These are phyloP conservation scores for Dacryopinax primogenitus DNA, from an alignment of 768 basidiomycete genomes.

Conservation along the genomic window DNA sequence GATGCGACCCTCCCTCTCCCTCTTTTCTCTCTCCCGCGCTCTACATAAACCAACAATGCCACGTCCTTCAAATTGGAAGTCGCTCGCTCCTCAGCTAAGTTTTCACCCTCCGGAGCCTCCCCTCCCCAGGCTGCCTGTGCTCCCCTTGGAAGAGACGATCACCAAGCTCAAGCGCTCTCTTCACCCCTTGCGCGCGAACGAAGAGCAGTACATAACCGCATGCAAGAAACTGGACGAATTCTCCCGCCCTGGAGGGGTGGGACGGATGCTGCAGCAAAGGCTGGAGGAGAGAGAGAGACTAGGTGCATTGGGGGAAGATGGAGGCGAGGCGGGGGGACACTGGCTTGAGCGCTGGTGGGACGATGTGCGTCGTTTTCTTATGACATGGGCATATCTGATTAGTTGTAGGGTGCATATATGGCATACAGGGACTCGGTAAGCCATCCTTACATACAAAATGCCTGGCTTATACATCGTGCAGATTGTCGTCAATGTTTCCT, in stretches of 20 bases:
- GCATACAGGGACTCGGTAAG: slow-evolving; percentile 73
- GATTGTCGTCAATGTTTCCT: slow-evolving; percentile 87
- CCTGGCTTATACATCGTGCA: slow-evolving; percentile 20
- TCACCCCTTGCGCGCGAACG: slow-evolving; percentile 55
- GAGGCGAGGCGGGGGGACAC: slow-evolving; percentile 39
- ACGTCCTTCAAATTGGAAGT: slow-evolving; percentile 47
- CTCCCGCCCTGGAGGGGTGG: slow-evolving; percentile 31
- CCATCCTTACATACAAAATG: slow-evolving; percentile 8
- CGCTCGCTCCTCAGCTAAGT: slow-evolving; percentile 46
- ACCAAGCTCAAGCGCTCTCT: slow-evolving; percentile 55
- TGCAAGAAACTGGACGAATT: slow-evolving; percentile 58
- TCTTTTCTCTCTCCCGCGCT: too few species aligned
- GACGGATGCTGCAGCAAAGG: slow-evolving; percentile 42
- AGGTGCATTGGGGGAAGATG: slow-evolving; percentile 10
- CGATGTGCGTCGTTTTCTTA: slow-evolving; percentile 27
- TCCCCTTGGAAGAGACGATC: slow-evolving; percentile 52
- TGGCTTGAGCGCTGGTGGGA: slow-evolving; percentile 98
- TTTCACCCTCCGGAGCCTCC: slow-evolving; percentile 54
- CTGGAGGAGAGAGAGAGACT: slow-evolving; percentile 39
- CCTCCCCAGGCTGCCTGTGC: slow-evolving; percentile 66
- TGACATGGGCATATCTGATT: background rate
- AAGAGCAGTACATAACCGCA: slow-evolving; percentile 43
- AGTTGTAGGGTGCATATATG: slow-evolving; percentile 44
- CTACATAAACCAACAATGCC: background rate
- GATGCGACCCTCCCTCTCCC: too few species aligned